Base-by-base conservation (phyloP, 2,329 filamentous ascomycete species). In the Purpureocillium takamizusanense region DNA sequence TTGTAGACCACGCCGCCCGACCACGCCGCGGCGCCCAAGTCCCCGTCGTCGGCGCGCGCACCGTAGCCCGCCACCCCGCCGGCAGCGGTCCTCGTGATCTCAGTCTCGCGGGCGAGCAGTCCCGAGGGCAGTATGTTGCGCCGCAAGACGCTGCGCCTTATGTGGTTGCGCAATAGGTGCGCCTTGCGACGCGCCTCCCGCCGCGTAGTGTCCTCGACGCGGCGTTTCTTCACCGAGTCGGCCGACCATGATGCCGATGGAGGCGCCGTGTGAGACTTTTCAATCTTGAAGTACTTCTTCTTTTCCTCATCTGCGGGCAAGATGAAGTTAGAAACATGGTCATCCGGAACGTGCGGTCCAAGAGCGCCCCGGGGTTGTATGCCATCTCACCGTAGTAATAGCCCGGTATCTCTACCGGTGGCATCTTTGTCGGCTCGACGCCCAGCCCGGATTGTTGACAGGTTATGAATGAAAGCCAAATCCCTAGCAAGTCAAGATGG, bases 261-360 rank as follows among this genome's bases (percentile, higher is more conserved):
- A 0, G 76, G 68, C 1, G 75, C 74, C 13, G 66, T 67, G 39
- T 72, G 66, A 30, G 73, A 66, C 33, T 67, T 70, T 52, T 82
- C 74, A 36, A 85, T 72, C 49, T 76, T 80, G 58, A 84, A 86
- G 51, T 84, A 86, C 46, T 76, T 81, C 29, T 70, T 70, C 55
- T 76, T 83, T 32, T 69, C 67, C 12, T 57, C 37, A 43, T 79
- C 76, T 78, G 38, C 7, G 25, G 21, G 5, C 21, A 25, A 6
- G 21, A 6, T 25, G 5, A n/a, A 10, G 21, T 25, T 10, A 25
- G 21, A 25, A 10, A 25, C 21, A 6, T 6, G 10, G 27, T 13
- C 4, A 7, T 14, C n/a, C n/a, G n/a, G n/a, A n/a, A n/a, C n/a
- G n/a, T 28, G 13, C 21, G 35, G 35, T 6, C 18, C 33, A 17